Percentiles rank a stretch among this genome's conserved stretches.
These are phyloP conservation scores for Rosellinia necatrix DNA, from an alignment of 2,329 filamentous ascomycete species.

Conservation along the genomic window DNA sequence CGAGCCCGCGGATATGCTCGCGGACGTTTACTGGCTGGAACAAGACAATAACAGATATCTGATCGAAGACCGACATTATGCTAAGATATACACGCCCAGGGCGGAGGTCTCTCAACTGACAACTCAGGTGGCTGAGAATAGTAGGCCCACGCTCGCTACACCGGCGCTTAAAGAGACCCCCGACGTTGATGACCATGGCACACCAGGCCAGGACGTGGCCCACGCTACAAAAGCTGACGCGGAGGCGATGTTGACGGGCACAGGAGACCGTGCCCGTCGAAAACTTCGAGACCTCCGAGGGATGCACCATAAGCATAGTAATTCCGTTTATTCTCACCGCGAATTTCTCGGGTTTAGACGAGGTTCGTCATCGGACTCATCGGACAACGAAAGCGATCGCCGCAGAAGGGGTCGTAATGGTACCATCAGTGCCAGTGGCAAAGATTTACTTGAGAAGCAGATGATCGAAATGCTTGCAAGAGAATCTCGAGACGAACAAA, in stretches of 20 bases:
- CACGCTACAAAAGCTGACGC: constrained; percentile 42
- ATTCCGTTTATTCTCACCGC: constrained; percentile 55
- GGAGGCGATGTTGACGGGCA: constrained; percentile 54
- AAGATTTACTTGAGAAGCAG: constrained; percentile 63
- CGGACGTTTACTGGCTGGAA: constrained; percentile 90
- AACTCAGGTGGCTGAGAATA: constrained; percentile 27
- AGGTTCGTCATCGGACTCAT: constrained; percentile 63
- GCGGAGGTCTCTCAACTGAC: constrained; percentile 20
- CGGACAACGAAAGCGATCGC: constrained; percentile 59
- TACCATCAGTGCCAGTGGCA: constrained; percentile 55
- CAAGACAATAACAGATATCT: constrained; percentile 77
- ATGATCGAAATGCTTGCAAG: constrained; percentile 65
- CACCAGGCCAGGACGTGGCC: constrained; percentile 22
- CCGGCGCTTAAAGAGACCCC: constrained; percentile 21
- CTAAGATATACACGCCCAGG: constrained; percentile 66
- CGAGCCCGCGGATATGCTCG: constrained; percentile 81
- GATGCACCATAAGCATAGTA: constrained; percentile 58
- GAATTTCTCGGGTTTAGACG: constrained; percentile 58
- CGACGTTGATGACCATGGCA: constrained; percentile 13
- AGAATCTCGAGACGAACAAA: constrained; percentile 53
- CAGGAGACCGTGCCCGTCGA: constrained; percentile 63
- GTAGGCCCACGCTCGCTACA: constrained; percentile 13
- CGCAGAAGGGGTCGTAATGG: constrained; percentile 48
- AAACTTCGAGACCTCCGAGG: constrained; percentile 62
- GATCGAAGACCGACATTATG: constrained; percentile 79